Evolutionary conservation across 78 protist species (phyloP), one percentile per base, ranked within the genome.

Genomic region (slime mould (Dictyostelium discoideum)): DNA sequence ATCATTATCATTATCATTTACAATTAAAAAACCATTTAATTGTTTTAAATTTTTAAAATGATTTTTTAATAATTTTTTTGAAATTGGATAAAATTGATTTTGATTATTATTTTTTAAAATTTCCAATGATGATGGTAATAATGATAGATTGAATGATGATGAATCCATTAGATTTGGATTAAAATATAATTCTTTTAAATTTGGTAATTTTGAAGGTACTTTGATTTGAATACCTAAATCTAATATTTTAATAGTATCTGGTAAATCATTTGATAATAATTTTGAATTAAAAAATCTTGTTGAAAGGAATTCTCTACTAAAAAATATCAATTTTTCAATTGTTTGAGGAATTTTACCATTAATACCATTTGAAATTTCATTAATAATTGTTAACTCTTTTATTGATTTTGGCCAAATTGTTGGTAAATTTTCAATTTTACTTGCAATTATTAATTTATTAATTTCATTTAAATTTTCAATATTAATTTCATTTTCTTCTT

Each of bases 1-100:
- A 24, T 67, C 10, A 22, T 24, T 9, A 63, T 22, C 3, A 22
- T 24, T 26, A 65, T 65, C 73, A 22, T 22, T 22, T 67, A 67
- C 32, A 67, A 67, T 67, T 67, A 26, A 24, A 8, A 67, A 67
- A 24, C 76, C 76, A 67, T n/a, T 9, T 67, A 67, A 8, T n/a
- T 67, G 32, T 9, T 9, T n/a, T 26, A 67, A 67, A n/a, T 67
- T 67, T 24, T 6, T n/a, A 24, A 67, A 67, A 24, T 67, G 26
- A 9, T n/a, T 10, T 67, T 18, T 65, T 65, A 67, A n/a, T 67
- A 67, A n/a, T n/a, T 6, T n/a, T 10, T n/a, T 67, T 67, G 76
- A 67, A 67, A 67, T 67, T 22, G 76, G 76, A n/a, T n/a, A 67
- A 67, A 67, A 67, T 67, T 67, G 76, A 67, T 67, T 67, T 67